phyloP scores from a whole-genome alignment of 306 rosid genomes.

The Lathyrus aphaca region DNA sequence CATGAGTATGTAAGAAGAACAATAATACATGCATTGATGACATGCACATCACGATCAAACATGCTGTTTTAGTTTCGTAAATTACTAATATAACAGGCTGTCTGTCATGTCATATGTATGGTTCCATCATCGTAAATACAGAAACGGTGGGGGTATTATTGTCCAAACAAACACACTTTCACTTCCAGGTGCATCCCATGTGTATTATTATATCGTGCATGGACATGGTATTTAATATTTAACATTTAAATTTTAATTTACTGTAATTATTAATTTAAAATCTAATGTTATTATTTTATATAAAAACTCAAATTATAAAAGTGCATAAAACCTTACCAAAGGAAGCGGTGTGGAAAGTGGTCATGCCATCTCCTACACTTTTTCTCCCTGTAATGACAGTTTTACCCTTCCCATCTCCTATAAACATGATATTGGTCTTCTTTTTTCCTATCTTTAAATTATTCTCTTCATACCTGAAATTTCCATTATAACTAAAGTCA shows the following conservation, averaged over 20 bases:
- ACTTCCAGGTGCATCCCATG: conserved; percentile 36
- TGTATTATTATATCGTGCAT: conserved; percentile 34
- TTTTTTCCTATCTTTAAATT: conserved; percentile 86
- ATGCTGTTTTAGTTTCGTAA: conserved; percentile 7
- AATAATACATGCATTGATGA: conserved; percentile 28
- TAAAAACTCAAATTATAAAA: neutral
- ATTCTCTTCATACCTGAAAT: conserved; percentile 83
- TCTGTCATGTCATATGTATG: neutral
- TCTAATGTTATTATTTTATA: neutral
- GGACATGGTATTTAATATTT: conserved; percentile 4
- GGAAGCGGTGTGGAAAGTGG: conserved; percentile 91
- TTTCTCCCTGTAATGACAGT: conserved; percentile 70
- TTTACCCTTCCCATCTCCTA: conserved; percentile 82
- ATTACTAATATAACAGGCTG: neutral
- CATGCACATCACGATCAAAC: conserved; percentile 1
- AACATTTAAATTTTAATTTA: neutral
- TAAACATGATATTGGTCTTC: conserved; percentile 82
- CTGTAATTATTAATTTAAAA: neutral
- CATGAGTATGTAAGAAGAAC: neutral
- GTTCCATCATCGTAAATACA: neutral
- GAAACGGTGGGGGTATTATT: conserved; percentile 18
- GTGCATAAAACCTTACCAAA: conserved; percentile 58
- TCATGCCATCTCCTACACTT: conserved; percentile 48
- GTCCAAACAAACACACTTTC: neutral
- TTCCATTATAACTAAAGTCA: conserved; percentile 27